phyloP scores from a whole-genome alignment of 192 early-diverging fungal species.

The Pilaira anomala region DNA sequence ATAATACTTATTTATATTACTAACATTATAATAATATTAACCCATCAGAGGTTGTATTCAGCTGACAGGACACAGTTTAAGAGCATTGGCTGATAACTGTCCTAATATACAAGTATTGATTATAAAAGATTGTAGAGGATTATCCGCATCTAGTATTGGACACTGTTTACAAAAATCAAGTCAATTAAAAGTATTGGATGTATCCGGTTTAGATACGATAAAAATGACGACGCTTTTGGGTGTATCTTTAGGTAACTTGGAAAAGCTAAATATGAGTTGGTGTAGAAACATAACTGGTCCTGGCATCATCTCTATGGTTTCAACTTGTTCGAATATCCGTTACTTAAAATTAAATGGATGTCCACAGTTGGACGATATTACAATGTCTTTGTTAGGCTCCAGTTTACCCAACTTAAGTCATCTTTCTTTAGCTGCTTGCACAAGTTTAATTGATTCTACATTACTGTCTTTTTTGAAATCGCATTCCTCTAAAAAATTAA shows the following conservation, averaged over 20 bases:
- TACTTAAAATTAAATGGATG: constrained; percentile 48
- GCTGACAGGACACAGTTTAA: constrained; percentile 28
- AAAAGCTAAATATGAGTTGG: constrained; percentile 47
- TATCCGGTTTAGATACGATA: constrained; percentile 39
- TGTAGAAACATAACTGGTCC: constrained; percentile 45
- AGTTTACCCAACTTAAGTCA: constrained; percentile 41
- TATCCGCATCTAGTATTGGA: constrained; percentile 41
- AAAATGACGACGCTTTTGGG: constrained; percentile 43
- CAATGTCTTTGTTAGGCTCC: constrained; percentile 37
- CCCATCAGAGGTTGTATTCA: constrained; percentile 43
- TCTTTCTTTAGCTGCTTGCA: constrained; percentile 43
- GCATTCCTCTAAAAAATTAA: constrained; percentile 14
- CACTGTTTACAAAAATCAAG: constrained; percentile 36
- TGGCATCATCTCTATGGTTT: constrained; percentile 32
- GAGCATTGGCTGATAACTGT: constrained; percentile 34
- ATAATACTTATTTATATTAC: too few relatives aligned
- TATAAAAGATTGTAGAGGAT: constrained; percentile 34
- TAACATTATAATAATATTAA: neutral
- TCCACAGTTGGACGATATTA: constrained; percentile 38
- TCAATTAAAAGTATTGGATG: constrained; percentile 38
- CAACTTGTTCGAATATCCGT: constrained; percentile 36
- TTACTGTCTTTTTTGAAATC: constrained; percentile 37
- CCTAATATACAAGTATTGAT: constrained; percentile 36
- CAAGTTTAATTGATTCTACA: constrained; percentile 35
- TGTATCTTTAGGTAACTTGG: constrained; percentile 34